Evolutionary conservation across 805 yeast species (phyloP).

Genomic region (Yamadazyma akitaensis): DNA sequence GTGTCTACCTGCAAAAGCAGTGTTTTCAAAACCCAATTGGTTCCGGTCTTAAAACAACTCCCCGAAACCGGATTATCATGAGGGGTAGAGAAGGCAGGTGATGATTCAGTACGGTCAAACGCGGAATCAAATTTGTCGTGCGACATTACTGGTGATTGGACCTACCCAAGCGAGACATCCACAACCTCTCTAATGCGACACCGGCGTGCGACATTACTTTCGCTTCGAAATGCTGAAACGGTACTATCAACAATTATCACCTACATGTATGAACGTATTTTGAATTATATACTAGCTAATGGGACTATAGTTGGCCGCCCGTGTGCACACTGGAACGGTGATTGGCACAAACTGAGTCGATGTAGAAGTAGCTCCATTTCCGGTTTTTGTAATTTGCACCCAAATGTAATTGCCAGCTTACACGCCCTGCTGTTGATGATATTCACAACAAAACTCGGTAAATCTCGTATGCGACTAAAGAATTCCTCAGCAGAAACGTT

Average conservation of each 20-base stretch:
- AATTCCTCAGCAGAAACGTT: background rate
- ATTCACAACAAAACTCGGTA: conserved; percentile 54
- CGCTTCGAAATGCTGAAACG: no score
- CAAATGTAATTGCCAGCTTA: conserved; percentile 68
- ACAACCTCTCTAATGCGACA: no score
- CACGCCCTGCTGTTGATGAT: conserved; percentile 62
- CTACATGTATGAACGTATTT: no score
- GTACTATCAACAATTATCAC: no score
- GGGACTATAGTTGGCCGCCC: conserved; percentile 77
- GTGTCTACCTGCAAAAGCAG: no score
- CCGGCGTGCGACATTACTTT: no score
- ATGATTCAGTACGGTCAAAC: conserved; percentile 1
- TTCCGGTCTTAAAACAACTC: background rate
- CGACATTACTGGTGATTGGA: background rate
- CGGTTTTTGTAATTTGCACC: conserved; percentile 41
- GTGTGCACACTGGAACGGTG: conserved; percentile 82
- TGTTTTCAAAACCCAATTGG: background rate
- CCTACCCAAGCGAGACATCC: background rate
- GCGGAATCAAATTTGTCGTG: background rate
- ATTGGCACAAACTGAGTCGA: conserved; percentile 44
- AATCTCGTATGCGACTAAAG: conserved; percentile 13
- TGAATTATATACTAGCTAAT: background rate
- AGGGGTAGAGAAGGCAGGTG: background rate
- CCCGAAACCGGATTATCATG: conserved; percentile 4
- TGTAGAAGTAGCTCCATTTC: conserved; percentile 47